Conservation (phyloP, 208 protist species). For the Leishmania guyanensis region DNA sequence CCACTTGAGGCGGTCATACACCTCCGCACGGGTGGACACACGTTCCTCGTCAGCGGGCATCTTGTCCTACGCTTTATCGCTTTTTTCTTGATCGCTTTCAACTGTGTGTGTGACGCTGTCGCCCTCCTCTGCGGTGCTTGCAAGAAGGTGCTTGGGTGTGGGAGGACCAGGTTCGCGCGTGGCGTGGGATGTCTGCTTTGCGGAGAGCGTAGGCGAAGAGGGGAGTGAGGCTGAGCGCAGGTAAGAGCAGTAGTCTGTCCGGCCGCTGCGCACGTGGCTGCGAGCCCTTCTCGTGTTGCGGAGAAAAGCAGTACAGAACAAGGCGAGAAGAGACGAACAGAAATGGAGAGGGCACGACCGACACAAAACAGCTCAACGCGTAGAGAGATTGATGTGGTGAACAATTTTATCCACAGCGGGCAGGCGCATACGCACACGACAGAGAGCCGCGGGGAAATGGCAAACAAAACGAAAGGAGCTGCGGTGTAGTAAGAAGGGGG, state of each 20-base stretch:
- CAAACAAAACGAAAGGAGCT: neutral
- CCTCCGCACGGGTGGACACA: conserved; percentile 35
- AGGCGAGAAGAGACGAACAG: neutral
- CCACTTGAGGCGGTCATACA: conserved; percentile 90
- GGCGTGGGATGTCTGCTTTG: neutral
- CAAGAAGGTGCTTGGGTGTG: neutral
- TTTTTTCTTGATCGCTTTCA: neutral
- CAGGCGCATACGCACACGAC: neutral
- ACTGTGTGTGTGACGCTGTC: neutral
- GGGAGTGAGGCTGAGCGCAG: neutral
- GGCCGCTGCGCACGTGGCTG: neutral
- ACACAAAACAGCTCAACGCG: neutral
- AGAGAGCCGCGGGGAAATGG: neutral
- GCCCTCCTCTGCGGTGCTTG: neutral
- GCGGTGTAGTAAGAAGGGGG: neutral
- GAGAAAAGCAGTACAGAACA: neutral
- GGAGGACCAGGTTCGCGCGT: neutral
- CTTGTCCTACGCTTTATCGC: neutral
- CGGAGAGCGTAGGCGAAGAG: neutral
- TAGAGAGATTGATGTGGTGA: neutral
- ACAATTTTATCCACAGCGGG: neutral
- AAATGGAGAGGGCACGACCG: neutral
- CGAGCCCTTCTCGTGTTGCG: neutral
- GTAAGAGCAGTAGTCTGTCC: neutral
- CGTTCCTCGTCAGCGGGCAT: conserved; percentile 23